These are phyloP conservation scores for Diphasiastrum complanatum DNA, from an alignment of 83 land plant genomes.

Conservation along the genomic window DNA sequence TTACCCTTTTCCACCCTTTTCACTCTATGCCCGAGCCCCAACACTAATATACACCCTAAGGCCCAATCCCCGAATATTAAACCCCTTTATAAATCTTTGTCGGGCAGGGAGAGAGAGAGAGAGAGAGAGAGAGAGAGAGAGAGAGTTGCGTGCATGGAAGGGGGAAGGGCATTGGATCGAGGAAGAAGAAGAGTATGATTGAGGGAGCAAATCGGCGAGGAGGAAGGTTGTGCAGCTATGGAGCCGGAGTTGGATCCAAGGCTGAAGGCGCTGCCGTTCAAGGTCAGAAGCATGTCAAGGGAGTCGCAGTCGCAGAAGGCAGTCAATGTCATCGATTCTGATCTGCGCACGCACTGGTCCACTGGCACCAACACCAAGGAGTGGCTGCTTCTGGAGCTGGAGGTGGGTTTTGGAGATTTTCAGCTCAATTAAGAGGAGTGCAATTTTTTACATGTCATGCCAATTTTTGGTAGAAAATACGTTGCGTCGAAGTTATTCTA, in stretches of 20 bases:
- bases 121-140: conserved; percentile 14
- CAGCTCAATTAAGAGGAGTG: not conserved
- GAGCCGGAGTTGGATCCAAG: conserved; percentile 65
- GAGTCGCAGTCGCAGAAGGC: conserved; percentile 84
- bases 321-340: conserved; percentile 62
- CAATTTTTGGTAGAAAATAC: not conserved
- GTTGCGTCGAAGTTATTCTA: not conserved
- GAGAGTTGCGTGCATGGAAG: too few relatives aligned
- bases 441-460: not conserved
- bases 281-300: conserved; percentile 61
- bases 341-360: conserved; percentile 89
- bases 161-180: too few relatives aligned
- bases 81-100: too few relatives aligned
- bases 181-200: conserved; percentile 5
- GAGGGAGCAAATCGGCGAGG: not conserved
- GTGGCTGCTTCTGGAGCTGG: conserved; percentile 87
- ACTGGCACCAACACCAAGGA: conserved; percentile 92
- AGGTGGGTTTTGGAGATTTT: conserved; percentile 41
- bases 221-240: too few relatives aligned
- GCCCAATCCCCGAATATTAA: too few relatives aligned
- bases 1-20: too few relatives aligned
- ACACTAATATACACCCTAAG: too few relatives aligned
- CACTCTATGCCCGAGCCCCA: too few relatives aligned
- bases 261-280: conserved; percentile 60
- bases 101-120: not conserved